phyloP scores from a whole-genome alignment of 495 filamentous ascomycete species.

The Penicillium angulare region DNA sequence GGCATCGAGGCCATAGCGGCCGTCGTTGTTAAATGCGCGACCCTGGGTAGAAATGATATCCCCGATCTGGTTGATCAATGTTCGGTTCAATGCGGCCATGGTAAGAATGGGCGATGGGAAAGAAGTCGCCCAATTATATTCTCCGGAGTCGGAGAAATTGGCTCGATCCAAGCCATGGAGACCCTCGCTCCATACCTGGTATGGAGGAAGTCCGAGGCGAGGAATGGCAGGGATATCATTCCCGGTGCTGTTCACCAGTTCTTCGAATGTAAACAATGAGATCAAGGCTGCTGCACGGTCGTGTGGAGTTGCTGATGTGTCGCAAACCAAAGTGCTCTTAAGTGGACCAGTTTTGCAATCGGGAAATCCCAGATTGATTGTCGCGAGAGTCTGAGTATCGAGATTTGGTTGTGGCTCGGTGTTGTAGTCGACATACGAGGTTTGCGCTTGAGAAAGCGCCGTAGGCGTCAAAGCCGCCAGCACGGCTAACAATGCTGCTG shows the following conservation, averaged over 20 bases:
- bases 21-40: constrained; percentile 64
- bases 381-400: constrained; percentile 21
- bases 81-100: constrained; percentile 59
- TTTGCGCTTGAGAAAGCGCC: constrained; percentile 27
- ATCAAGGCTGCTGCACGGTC: constrained; percentile 47
- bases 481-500: constrained; percentile 15
- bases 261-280: constrained; percentile 48
- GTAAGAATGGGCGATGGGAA: constrained; percentile 62
- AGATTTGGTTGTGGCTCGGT: constrained; percentile 31
- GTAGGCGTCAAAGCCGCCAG: constrained; percentile 30
- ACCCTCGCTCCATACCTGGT: constrained; percentile 49
- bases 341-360: constrained; percentile 35
- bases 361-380: constrained; percentile 28
- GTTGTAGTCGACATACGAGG: constrained; percentile 31
- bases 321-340: constrained; percentile 42
- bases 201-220: constrained; percentile 54
- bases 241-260: constrained; percentile 58
- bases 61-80: constrained; percentile 56
- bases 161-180: constrained; percentile 60
- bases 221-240: constrained; percentile 55
- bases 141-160: constrained; percentile 47
- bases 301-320: constrained; percentile 40
- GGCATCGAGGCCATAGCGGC: constrained; percentile 55
- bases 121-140: constrained; percentile 58
- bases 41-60: constrained; percentile 60